Conservation (phyloP, 2,329 filamentous ascomycete genomes). For the Myrmaecium sp. region DNA sequence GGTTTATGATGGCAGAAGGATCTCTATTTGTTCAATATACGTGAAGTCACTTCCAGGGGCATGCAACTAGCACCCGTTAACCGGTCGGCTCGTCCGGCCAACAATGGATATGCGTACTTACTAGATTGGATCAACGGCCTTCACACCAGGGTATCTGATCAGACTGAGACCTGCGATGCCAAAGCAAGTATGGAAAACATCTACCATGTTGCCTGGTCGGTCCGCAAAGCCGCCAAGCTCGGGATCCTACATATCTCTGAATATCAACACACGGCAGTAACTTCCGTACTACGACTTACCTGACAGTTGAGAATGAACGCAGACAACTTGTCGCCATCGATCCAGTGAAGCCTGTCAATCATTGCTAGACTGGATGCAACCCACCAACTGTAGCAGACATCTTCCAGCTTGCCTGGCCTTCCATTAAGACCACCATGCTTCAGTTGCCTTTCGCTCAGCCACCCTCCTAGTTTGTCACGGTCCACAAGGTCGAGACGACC, state of each 20-base stretch:
- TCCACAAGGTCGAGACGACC: slow-evolving; percentile 68
- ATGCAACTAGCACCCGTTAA: slow-evolving; percentile 19
- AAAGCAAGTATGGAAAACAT: slow-evolving; percentile 92
- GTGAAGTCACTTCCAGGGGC: slow-evolving; percentile 20
- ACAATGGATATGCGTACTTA: slow-evolving; percentile 23
- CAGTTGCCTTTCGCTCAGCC: slow-evolving; percentile 87
- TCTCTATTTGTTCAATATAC: slow-evolving; percentile 15
- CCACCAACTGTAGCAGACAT: slow-evolving; percentile 99
- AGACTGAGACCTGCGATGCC: slow-evolving; percentile 78
- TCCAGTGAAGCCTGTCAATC: slow-evolving; percentile 80
- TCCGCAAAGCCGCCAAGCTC: slow-evolving; percentile 77
- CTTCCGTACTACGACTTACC: slow-evolving; percentile 19
- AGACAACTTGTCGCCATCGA: slow-evolving; percentile 64
- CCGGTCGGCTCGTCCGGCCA: slow-evolving; percentile 3
- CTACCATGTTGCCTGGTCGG: slow-evolving; percentile 82
- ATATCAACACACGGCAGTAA: slow-evolving; percentile 5
- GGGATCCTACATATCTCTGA: slow-evolving; percentile 48
- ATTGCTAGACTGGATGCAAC: slow-evolving; percentile 83
- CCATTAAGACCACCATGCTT: slow-evolving; percentile 82
- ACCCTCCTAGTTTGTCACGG: slow-evolving; percentile 63
- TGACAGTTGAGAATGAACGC: slow-evolving; percentile 78
- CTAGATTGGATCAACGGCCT: slow-evolving; percentile 79
- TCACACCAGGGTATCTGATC: slow-evolving; percentile 57
- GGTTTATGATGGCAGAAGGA: neutral
- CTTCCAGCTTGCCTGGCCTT: slow-evolving; percentile 83